Evolutionary conservation across 345 rosid genomes (phyloP), one percentile per base, ranked within the genome.

Genomic region (Linum tenue): DNA sequence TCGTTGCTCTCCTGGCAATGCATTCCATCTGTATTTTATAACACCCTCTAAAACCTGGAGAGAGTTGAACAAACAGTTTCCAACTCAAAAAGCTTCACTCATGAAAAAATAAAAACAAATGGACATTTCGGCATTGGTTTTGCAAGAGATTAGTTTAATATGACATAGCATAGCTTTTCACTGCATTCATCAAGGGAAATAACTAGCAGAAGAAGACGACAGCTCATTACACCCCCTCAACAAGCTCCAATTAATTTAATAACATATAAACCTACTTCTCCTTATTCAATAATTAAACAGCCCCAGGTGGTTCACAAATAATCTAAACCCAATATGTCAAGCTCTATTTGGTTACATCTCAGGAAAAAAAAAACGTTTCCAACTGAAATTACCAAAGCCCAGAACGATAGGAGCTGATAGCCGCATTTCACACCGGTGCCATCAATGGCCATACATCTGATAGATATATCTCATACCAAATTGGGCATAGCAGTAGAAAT

Each of bases 1-100:
- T 60, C 97, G 83, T 67, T 95, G 99, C 70, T 85, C 91, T 69
- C 74, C 90, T 7, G 97, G 99, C 76, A 95, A 79, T 3, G 96
- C 96, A 73, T 95, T 91, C 99, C 99, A 95, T 75, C 96, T 83
- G 67, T 95, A 95, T 83, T 95, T 95, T 39, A 95, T 91, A 56
- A 95, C 99, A 67, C 97, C 91, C 81, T 95, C 99, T 60, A 95
- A 85, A 56, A 95, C 97, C 99, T 95, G 81, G 35, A 69, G 35
- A 81, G 43, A 51, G 6, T 39, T 55, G 66, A 66, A 22, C 31
- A 56, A 72, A 39, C 44, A 16, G 60, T 57, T 59, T 62, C 37
- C 5, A 64, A 66, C 3, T 9, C 3, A 1, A 4, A 48, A 9
- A 48, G 2, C 7, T 6, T 48, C 53, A 41, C 31, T 22, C 31